Conservation (phyloP, 1,284 basidiomycete genomes). For the Fistulina hepatica region DNA sequence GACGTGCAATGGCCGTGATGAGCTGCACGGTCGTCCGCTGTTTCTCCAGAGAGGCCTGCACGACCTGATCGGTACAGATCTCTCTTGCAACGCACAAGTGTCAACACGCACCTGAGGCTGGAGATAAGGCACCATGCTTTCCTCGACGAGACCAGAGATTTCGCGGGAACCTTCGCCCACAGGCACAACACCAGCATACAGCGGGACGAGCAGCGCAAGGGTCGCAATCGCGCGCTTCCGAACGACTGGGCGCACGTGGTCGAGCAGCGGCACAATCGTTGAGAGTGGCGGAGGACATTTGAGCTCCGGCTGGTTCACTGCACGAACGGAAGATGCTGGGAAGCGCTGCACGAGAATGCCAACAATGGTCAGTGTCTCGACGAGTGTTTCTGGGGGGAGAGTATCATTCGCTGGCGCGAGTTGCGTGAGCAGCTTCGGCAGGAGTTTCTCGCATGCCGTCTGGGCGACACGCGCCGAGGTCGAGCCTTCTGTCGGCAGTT, state of each 20-base stretch:
- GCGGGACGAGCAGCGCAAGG: slow-evolving; percentile 70
- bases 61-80: slow-evolving; percentile 51
- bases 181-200: slow-evolving; percentile 47
- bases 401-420: slow-evolving; percentile 55
- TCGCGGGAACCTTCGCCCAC: slow-evolving; percentile 9
- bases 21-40: slow-evolving; percentile 74
- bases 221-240: slow-evolving; percentile 86
- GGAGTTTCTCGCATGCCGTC: slow-evolving; percentile 75
- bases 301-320: not conserved
- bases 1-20: slow-evolving; percentile 66
- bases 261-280: slow-evolving; percentile 12
- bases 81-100: slow-evolving; percentile 42
- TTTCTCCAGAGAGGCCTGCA: slow-evolving; percentile 44
- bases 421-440: slow-evolving; percentile 75
- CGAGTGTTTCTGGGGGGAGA: slow-evolving; percentile 65
- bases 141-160: too few relatives aligned
- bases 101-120: too few relatives aligned
- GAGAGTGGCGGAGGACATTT: too few relatives aligned
- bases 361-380: slow-evolving; percentile 86
- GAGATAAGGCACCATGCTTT: too few relatives aligned
- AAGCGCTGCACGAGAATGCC: slow-evolving; percentile 87
- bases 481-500: slow-evolving; percentile 73
- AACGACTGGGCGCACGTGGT: slow-evolving; percentile 70
- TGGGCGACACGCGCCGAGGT: slow-evolving; percentile 39
- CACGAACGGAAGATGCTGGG: slow-evolving; percentile 36